Percentiles rank a stretch among this genome's conserved stretches.
phyloP scores from a whole-genome alignment of 352 stramenopile genomes.

The Phytophthora crassamura region DNA sequence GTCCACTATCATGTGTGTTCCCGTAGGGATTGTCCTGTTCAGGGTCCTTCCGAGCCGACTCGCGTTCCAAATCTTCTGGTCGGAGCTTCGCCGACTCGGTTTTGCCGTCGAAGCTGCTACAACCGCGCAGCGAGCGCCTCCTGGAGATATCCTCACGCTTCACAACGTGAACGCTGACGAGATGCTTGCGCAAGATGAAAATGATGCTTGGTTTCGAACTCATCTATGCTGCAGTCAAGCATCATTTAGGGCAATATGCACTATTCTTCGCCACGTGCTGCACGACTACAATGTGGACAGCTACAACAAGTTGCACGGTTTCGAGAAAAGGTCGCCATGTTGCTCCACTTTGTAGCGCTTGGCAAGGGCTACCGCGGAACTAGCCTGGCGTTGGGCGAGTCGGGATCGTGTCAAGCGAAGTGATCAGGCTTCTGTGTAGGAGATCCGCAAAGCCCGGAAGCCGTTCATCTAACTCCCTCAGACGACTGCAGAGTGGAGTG shows the following conservation, averaged over 20 bases:
- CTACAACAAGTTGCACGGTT: constrained; percentile 6
- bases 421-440: too few relatives aligned
- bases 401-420: too few relatives aligned
- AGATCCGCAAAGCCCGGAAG: too few relatives aligned
- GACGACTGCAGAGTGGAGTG: too few relatives aligned
- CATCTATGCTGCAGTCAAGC: constrained; percentile 7
- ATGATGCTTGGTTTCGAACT: constrained; percentile 5
- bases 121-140: background rate
- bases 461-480: too few relatives aligned
- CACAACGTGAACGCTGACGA: constrained; percentile 2
- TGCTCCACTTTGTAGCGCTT: too few relatives aligned
- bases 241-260: constrained; percentile 2
- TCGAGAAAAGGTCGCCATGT: too few relatives aligned
- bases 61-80: constrained; percentile 8
- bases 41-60: constrained; percentile 3
- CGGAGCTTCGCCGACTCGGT: background rate
- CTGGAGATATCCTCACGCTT: constrained; percentile 3
- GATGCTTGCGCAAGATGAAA: constrained; percentile 7
- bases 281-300: background rate
- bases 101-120: background rate
- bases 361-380: too few relatives aligned
- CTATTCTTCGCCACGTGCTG: constrained; percentile 1
- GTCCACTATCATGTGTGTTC: too few relatives aligned
- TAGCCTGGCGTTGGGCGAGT: too few relatives aligned
- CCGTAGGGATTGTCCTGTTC: background rate